Percentiles rank a stretch among this genome's conserved stretches.
These are phyloP conservation scores for Sclerotinia sclerotiorum DNA, from an alignment of 2,329 filamentous ascomycete genomes.

Conservation along the genomic window DNA sequence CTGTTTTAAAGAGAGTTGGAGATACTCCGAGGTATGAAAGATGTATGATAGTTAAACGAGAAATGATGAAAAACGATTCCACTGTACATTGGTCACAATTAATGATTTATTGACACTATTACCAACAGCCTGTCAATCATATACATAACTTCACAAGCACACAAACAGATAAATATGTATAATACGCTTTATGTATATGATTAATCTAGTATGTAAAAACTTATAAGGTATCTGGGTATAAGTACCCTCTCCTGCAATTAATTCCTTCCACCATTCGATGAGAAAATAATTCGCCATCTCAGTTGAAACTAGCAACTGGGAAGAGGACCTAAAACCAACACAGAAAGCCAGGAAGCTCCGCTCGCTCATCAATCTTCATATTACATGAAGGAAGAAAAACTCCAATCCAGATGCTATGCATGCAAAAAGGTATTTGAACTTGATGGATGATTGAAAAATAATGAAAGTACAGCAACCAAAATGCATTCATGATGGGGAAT, in stretches of 20 bases:
- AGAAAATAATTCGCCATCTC: neutral
- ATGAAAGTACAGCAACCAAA: slow-evolving; percentile 9
- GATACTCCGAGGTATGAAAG: neutral
- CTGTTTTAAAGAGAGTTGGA: too few species aligned
- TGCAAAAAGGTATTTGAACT: slow-evolving; percentile 20
- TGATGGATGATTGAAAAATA: slow-evolving; percentile 2
- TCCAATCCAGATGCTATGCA: slow-evolving; percentile 16
- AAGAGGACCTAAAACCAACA: neutral
- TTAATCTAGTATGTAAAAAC: slow-evolving; percentile 7
- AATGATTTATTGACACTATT: too few species aligned
- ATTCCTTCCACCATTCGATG: neutral
- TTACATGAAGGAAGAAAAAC: slow-evolving; percentile 7
- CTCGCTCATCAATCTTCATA: slow-evolving; percentile 13
- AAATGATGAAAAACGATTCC: too few species aligned
- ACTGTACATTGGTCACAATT: too few species aligned
- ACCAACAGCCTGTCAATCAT: too few species aligned
- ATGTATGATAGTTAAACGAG: neutral
- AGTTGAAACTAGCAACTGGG: neutral
- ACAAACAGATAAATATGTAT: neutral
- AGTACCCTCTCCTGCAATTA: neutral
- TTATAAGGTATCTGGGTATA: neutral
- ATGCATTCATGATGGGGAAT: slow-evolving; percentile 1
- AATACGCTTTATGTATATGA: slow-evolving; percentile 2
- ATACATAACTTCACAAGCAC: neutral
- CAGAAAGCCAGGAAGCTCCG: neutral